Conservation (phyloP, 306 rosid genomes). For the Adenanthera pavonina region DNA sequence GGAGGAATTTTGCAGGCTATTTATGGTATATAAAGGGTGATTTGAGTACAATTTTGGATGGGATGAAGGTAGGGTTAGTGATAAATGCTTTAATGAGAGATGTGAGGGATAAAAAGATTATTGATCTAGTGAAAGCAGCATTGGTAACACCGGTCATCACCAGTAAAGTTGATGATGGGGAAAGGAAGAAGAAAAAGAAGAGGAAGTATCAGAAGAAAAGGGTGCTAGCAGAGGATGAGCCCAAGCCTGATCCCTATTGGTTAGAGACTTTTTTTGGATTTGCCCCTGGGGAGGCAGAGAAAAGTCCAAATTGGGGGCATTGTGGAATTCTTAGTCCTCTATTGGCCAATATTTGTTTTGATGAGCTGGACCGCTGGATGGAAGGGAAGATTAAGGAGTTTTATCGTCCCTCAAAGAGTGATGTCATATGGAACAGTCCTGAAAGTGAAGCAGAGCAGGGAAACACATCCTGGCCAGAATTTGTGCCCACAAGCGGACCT, state of each 20-base stretch:
- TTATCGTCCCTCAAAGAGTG: conserved; percentile 89
- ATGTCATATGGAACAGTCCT: conserved; percentile 90
- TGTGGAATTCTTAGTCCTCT: conserved; percentile 89
- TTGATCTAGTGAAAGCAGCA: conserved; percentile 81
- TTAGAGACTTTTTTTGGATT: conserved; percentile 88
- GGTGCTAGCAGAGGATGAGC: conserved; percentile 92
- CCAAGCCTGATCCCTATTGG: conserved; percentile 99
- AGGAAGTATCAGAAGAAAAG: conserved; percentile 96
- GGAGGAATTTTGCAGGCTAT: conserved; percentile 86
- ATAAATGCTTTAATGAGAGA: conserved; percentile 86
- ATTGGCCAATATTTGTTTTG: conserved; percentile 79
- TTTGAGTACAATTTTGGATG: conserved; percentile 81
- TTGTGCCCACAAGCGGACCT: conserved; percentile 97
- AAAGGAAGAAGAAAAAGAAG: conserved; percentile 65
- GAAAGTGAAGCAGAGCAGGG: conserved; percentile 89
- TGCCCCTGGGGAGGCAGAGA: conserved; percentile 88
- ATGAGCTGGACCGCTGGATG: conserved; percentile 95
- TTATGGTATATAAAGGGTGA: conserved; percentile 91
- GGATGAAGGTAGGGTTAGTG: conserved; percentile 77
- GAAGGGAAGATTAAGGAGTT: conserved; percentile 87
- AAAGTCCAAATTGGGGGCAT: conserved; percentile 90
- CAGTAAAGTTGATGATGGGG: conserved; percentile 58
- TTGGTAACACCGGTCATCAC: conserved; percentile 74
- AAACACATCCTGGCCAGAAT: conserved; percentile 99
- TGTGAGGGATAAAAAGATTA: conserved; percentile 80